A percentile compares a stretch with the other conserved stretches of the same genome.
Conservation (phyloP, 2,329 filamentous ascomycete species). For the Colletotrichum sp. region DNA sequence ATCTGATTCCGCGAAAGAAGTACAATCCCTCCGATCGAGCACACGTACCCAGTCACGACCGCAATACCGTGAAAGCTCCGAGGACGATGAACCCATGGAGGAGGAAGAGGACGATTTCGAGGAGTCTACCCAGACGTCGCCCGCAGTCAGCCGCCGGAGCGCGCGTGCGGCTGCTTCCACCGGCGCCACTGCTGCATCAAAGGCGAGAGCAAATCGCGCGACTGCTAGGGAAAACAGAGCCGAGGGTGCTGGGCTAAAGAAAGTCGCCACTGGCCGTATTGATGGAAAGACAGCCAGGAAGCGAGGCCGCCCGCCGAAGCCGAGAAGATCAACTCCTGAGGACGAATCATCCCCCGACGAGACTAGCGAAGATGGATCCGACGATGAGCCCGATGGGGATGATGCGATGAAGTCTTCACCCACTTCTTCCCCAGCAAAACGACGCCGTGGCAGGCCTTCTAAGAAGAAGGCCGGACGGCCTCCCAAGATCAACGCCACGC, state of each 20-base stretch:
- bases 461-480: not conserved
- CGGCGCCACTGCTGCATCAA: not conserved
- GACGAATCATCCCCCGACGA: not conserved
- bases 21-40: not conserved
- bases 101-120: not conserved
- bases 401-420: not conserved
- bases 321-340: not conserved
- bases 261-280: not conserved
- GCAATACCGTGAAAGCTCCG: not conserved
- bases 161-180: not conserved
- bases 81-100: not conserved
- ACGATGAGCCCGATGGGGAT: not conserved
- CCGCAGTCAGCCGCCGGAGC: not conserved
- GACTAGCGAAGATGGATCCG: not conserved
- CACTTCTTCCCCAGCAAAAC: not conserved
- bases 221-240: not conserved
- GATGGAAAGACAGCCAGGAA: not conserved
- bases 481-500: not conserved
- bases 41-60: not conserved
- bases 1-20: not conserved
- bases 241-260: not conserved
- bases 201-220: not conserved
- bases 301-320: not conserved
- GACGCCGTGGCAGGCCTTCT: not conserved
- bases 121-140: not conserved